A percentile compares a stretch with the other conserved stretches of the same genome.
Conservation (phyloP, 2,329 filamentous ascomycete species). For the Dothidotthia symphoricarpi region DNA sequence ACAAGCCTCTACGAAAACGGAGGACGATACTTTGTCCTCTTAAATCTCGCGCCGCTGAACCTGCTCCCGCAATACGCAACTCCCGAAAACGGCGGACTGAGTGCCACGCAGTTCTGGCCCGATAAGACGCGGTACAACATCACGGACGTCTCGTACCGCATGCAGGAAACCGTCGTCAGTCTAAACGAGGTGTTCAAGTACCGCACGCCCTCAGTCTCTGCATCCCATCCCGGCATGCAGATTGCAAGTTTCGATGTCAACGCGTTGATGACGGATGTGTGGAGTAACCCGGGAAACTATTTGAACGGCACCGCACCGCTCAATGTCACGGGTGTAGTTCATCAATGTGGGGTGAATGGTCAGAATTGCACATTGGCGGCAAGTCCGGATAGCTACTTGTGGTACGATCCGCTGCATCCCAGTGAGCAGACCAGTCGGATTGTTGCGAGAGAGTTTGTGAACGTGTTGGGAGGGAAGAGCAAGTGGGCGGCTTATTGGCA, state of each 20-base stretch:
- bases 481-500: slow-evolving; percentile 49
- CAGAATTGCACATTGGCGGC: slow-evolving; percentile 36
- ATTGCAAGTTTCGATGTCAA: slow-evolving; percentile 69
- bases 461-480: slow-evolving; percentile 53
- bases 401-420: slow-evolving; percentile 74
- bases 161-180: slow-evolving; percentile 52
- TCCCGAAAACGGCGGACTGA: slow-evolving; percentile 47
- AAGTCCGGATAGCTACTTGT: slow-evolving; percentile 62
- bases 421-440: slow-evolving; percentile 61
- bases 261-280: slow-evolving; percentile 61
- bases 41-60: slow-evolving; percentile 68
- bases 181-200: slow-evolving; percentile 55
- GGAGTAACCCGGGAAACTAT: slow-evolving; percentile 59
- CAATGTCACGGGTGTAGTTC: slow-evolving; percentile 60
- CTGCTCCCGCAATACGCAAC: slow-evolving; percentile 65
- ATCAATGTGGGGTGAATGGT: slow-evolving; percentile 52
- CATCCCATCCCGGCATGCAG: slow-evolving; percentile 54
- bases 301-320: slow-evolving; percentile 61
- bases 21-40: slow-evolving; percentile 67
- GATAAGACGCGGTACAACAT: slow-evolving; percentile 49
- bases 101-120: slow-evolving; percentile 48
- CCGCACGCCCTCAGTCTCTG: slow-evolving; percentile 47
- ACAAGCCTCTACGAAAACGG: slow-evolving; percentile 64
- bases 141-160: slow-evolving; percentile 52
- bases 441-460: slow-evolving; percentile 57